These are phyloP conservation scores for Isatis lusitanica DNA, from an alignment of 441 rosid genomes.

Conservation along the genomic window DNA sequence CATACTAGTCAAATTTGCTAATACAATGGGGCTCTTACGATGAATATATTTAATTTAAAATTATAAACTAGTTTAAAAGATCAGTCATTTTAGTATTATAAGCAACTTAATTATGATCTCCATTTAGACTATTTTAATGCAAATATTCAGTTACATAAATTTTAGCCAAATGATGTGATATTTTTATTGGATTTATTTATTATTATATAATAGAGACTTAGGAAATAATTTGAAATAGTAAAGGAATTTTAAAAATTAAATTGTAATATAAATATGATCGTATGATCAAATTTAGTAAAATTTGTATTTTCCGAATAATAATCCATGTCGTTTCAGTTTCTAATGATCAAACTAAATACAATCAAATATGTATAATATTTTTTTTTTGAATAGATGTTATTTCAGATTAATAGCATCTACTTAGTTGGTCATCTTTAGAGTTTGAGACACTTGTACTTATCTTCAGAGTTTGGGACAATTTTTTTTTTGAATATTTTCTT, in stretches of 20 bases:
- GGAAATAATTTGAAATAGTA: not conserved
- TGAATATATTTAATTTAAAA: not conserved
- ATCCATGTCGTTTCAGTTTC: not conserved
- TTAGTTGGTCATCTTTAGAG: too few species aligned
- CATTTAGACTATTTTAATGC: not conserved
- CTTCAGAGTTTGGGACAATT: not conserved
- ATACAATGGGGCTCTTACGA: not conserved
- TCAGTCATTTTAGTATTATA: not conserved
- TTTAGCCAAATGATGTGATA: not conserved
- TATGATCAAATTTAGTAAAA: not conserved
- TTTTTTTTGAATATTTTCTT: not conserved
- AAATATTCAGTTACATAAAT: not conserved
- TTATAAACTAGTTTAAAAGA: not conserved
- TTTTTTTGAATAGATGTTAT: too few species aligned
- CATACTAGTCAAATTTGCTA: constrained; percentile 3
- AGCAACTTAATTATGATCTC: not conserved
- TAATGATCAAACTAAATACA: too few species aligned
- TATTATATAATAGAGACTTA: not conserved
- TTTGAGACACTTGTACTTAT: not conserved
- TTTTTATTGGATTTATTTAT: not conserved
- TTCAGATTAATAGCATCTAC: too few species aligned
- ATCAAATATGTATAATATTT: too few species aligned
- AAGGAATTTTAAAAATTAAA: not conserved
- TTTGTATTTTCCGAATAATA: not conserved
- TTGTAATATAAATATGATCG: not conserved